These are phyloP conservation scores for Penicillium salamii DNA, from an alignment of 495 filamentous ascomycete species.

Conservation along the genomic window DNA sequence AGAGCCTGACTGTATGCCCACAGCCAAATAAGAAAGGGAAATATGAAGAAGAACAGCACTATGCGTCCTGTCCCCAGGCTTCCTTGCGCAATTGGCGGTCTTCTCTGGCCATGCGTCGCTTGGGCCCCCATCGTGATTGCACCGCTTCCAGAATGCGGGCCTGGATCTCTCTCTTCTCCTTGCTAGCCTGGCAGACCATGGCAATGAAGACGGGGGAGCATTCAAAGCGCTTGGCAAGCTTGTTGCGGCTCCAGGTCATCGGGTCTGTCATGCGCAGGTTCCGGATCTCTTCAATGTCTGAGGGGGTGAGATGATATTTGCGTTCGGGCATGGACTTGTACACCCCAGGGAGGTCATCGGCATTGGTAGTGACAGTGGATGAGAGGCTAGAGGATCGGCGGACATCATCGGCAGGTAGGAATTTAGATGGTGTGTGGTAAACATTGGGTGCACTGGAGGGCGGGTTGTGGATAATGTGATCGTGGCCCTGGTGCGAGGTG, in stretches of 20 bases:
- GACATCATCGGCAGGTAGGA: slow-evolving; percentile 77
- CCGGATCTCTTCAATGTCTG: slow-evolving; percentile 79
- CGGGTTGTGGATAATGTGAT: slow-evolving; percentile 90
- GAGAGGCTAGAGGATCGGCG: slow-evolving; percentile 56
- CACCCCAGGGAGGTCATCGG: slow-evolving; percentile 52
- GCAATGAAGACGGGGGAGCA: slow-evolving; percentile 74
- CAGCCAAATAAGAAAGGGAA: background rate
- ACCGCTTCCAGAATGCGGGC: slow-evolving; percentile 57
- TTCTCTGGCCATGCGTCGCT: slow-evolving; percentile 67
- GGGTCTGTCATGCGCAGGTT: slow-evolving; percentile 65
- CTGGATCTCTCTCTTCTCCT: slow-evolving; percentile 48
- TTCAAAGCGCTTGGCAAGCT: slow-evolving; percentile 70
- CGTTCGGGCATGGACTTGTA: slow-evolving; percentile 52
- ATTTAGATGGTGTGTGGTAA: slow-evolving; percentile 83
- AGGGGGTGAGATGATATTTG: slow-evolving; percentile 71
- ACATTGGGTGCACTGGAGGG: slow-evolving; percentile 80
- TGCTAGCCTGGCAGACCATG: slow-evolving; percentile 47
- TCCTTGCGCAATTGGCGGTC: slow-evolving; percentile 68
- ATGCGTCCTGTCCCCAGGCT: slow-evolving; percentile 51
- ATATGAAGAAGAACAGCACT: slow-evolving; percentile 2
- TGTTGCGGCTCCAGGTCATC: slow-evolving; percentile 64
- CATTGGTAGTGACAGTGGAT: slow-evolving; percentile 12
- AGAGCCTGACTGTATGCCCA: background rate
- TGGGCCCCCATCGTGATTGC: slow-evolving; percentile 70
- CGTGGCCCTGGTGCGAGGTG: slow-evolving; percentile 38